Evolutionary conservation across 1,284 basidiomycete genomes (phyloP), one percentile per base, ranked within the genome.

Genomic region (Mycosarcoma mackinlayi): DNA sequence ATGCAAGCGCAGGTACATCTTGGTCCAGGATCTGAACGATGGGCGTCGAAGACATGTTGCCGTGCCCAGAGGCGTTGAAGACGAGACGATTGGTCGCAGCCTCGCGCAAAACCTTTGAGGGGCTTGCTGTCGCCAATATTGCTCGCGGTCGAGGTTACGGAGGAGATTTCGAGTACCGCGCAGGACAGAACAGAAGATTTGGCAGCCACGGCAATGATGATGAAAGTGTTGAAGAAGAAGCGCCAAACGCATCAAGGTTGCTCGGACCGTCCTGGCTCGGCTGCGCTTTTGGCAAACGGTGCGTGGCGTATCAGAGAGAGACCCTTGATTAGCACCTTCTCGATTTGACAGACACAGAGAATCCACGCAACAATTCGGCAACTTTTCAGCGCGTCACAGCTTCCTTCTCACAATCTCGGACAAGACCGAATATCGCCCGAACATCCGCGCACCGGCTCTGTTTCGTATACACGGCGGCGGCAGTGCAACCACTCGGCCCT

Each of bases 1-100:
- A 69, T 1, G 59, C 44, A 28, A 69, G 66, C 1, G 57, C 48
- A 14, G 63, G 63, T 14, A 66, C 48, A 37, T 67, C 64, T 19
- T 55, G 52, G 14, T 47, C 35, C n/a, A n/a, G n/a, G n/a, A n/a
- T 19, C 14, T 44, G 42, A 18, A 28, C 38, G 23, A 48, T 18
- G 18, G 54, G 61, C 9, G 46, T 64, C 6, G 54, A 52, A 8
- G 54, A 25, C 61, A 64, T 64, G 8, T 23, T n/a, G 25, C 34
- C n/a, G 14, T 27, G 40, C 13, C 9, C 2, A 16, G 13, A 38
- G n/a, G 37, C 21, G 37, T 38, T 21, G 37, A 38, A 8, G 37
- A 21, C 30, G 27, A 28, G 37, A 21, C 28, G 34, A 11, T 31
- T 27, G 45, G 11, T 23, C 41, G 41, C 11, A 44, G 41, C 41